These are phyloP conservation scores for Globisporangium megalacanthum DNA, from an alignment of 352 stramenopile genomes.

Conservation along the genomic window DNA sequence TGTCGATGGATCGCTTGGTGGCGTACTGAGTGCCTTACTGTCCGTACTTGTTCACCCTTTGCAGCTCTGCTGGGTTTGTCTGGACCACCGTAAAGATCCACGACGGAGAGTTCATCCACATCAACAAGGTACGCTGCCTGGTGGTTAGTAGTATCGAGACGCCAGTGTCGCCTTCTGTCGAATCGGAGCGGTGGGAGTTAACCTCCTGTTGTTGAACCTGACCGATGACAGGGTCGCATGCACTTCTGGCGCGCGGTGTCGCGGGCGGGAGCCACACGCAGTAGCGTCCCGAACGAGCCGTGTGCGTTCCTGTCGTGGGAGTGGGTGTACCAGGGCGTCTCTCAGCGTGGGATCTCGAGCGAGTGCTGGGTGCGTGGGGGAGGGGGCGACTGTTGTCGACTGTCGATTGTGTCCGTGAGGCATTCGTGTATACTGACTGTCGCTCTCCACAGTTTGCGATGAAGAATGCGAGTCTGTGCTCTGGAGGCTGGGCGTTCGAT, in stretches of 20 bases:
- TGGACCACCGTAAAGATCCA: conserved; percentile 73
- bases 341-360: conserved; percentile 68
- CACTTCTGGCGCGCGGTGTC: conserved; percentile 83
- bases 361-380: conserved; percentile 63
- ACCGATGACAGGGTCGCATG: conserved; percentile 39
- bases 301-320: conserved; percentile 83
- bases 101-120: conserved; percentile 78
- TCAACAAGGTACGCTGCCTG: conserved; percentile 54
- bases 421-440: neutral
- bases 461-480: conserved; percentile 67
- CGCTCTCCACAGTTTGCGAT: conserved; percentile 54
- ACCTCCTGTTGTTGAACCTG: neutral
- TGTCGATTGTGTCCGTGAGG: no score
- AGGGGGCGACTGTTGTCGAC: no score
- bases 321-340: conserved; percentile 83
- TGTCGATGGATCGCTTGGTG: neutral
- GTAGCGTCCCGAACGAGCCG: conserved; percentile 24
- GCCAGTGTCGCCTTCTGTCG: no score
- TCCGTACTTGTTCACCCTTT: neutral
- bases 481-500: conserved; percentile 64
- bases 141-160: neutral
- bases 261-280: conserved; percentile 22
- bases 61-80: conserved; percentile 55
- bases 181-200: no score
- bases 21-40: neutral